phyloP scores from a whole-genome alignment of 1,284 basidiomycete genomes.

The Singerocomus rubriflavus region DNA sequence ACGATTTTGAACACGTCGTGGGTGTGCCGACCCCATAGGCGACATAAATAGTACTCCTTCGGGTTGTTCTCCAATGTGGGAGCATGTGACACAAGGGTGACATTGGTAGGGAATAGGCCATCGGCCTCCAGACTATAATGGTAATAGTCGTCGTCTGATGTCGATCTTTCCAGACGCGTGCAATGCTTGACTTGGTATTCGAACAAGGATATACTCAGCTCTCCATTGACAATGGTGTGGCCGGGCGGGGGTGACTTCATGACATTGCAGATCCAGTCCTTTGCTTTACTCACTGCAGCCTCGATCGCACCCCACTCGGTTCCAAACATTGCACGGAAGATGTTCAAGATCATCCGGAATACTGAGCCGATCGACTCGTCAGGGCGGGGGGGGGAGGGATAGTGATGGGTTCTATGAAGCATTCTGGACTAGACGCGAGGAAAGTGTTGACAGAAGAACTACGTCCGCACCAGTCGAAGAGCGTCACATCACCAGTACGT shows the following conservation, averaged over 20 bases:
- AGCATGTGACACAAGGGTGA: conserved; percentile 8
- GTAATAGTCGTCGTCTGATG: not conserved
- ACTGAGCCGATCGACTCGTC: conserved; percentile 1
- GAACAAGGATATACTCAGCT: conserved; percentile 22
- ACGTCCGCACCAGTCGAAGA: conserved; percentile 34
- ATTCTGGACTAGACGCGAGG: conserved; percentile 16
- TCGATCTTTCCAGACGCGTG: not conserved
- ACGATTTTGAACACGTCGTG: conserved; percentile 20
- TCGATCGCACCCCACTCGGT: conserved; percentile 6
- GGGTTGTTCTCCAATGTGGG: conserved; percentile 4
- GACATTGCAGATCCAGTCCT: conserved; percentile 5
- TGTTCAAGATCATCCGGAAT: conserved; percentile 17
- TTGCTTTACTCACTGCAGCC: not conserved
- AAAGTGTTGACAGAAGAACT: conserved; percentile 24
- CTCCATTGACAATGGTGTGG: conserved; percentile 24
- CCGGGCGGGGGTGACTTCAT: conserved; percentile 15
- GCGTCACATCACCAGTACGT: conserved; percentile 24
- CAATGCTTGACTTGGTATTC: conserved; percentile 21
- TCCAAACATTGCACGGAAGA: conserved; percentile 11
- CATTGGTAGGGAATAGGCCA: conserved; percentile 9
- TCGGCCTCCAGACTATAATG: conserved; percentile 15
- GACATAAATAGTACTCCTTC: conserved; percentile 20
- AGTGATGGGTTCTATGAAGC: conserved; percentile 13
- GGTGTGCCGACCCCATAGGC: conserved; percentile 17
- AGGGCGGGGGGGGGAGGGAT: conserved; percentile 4